Evolutionary conservation across 345 rosid genomes (phyloP).

Genomic region (Leavenworthia alabamica): DNA sequence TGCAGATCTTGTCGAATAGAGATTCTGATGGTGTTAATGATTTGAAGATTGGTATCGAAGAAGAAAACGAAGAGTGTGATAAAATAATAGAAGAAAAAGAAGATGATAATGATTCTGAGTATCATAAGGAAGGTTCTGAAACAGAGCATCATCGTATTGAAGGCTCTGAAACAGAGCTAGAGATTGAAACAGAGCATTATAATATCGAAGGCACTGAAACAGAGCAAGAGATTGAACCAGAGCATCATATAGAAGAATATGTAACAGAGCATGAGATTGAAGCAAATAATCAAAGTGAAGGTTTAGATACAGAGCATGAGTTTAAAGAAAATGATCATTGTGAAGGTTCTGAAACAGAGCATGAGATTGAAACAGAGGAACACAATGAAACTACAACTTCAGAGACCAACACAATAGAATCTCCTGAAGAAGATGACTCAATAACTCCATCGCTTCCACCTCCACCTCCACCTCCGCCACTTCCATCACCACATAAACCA

Average conservation of each 20-base stretch:
- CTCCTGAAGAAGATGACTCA: neutral
- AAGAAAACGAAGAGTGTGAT: conserved; percentile 18
- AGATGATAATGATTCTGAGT: neutral
- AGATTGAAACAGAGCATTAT: neutral
- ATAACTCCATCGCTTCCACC: conserved; percentile 6
- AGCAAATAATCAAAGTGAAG: neutral
- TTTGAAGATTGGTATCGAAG: conserved; percentile 21
- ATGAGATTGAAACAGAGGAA: neutral
- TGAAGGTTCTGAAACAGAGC: neutral
- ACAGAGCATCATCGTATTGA: neutral
- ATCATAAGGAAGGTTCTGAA: neutral
- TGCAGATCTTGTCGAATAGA: conserved; percentile 36
- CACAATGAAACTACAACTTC: conserved; percentile 1
- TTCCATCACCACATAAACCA: conserved; percentile 20
- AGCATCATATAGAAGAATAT: neutral
- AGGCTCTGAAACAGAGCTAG: neutral
- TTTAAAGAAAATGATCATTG: neutral
- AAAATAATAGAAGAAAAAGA: neutral
- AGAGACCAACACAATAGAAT: conserved; percentile 1
- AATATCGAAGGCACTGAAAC: no score
- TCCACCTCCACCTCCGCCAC: conserved; percentile 27
- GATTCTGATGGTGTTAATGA: conserved; percentile 15
- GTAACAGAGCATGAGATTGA: neutral
- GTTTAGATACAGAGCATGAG: neutral
- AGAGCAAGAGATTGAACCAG: no score